These are phyloP conservation scores for Diplocarpon mali DNA, from an alignment of 2,329 filamentous ascomycete species.

Conservation along the genomic window DNA sequence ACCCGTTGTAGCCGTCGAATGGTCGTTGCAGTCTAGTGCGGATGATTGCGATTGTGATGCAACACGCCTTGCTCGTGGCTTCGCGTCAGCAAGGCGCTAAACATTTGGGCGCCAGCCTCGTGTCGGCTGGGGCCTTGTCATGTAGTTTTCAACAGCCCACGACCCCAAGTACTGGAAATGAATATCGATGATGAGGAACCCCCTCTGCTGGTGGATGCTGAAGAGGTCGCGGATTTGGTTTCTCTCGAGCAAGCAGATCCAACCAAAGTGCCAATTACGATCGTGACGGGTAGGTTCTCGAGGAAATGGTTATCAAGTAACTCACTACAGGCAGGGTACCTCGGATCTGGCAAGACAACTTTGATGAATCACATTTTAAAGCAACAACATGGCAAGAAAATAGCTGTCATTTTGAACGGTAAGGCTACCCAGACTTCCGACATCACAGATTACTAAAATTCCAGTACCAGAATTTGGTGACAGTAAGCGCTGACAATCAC, in stretches of 20 bases:
- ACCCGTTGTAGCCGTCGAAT: neutral
- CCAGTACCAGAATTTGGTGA: slow-evolving; percentile 59
- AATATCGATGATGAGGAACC: slow-evolving; percentile 56
- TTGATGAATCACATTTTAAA: slow-evolving; percentile 92
- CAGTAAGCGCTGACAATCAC: slow-evolving; percentile 39
- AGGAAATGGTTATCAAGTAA: neutral
- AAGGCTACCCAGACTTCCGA: slow-evolving; percentile 29
- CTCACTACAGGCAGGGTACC: slow-evolving; percentile 53
- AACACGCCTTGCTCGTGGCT: slow-evolving; percentile 1
- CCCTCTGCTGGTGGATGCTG: slow-evolving; percentile 49
- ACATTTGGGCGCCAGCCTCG: neutral
- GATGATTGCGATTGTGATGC: neutral
- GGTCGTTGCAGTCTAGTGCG: neutral
- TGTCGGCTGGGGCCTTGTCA: neutral
- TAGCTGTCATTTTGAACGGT: slow-evolving; percentile 95
- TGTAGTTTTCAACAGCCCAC: neutral
- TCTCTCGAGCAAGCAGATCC: slow-evolving; percentile 38
- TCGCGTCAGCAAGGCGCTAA: slow-evolving; percentile 2
- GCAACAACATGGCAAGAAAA: slow-evolving; percentile 91
- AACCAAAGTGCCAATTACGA: slow-evolving; percentile 70
- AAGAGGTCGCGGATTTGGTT: slow-evolving; percentile 26
- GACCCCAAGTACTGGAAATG: slow-evolving; percentile 32
- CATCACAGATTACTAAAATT: slow-evolving; percentile 8
- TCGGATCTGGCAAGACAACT: slow-evolving; percentile 93
- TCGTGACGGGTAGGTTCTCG: slow-evolving; percentile 55